Conservation (phyloP, 2,329 filamentous ascomycete species). For the Gaeumannomyces tritici region DNA sequence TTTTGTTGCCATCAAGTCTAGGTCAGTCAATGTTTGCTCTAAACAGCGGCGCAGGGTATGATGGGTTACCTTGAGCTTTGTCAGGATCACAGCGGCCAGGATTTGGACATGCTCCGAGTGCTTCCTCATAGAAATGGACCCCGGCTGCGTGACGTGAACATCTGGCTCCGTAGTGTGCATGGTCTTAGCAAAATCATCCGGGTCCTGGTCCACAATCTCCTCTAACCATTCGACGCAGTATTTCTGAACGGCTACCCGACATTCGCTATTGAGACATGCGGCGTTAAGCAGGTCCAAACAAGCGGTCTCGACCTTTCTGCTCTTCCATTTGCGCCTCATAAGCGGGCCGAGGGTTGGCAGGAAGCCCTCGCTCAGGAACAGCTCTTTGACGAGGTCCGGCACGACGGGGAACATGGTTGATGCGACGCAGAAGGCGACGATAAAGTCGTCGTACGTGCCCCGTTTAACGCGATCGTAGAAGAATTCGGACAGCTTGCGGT, state of each 20-base stretch:
- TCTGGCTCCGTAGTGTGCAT: constrained; percentile 41
- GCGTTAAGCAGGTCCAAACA: constrained; percentile 85
- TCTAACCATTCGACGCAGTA: constrained; percentile 83
- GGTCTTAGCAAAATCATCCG: constrained; percentile 40
- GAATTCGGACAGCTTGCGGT: constrained; percentile 61
- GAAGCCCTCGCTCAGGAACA: constrained; percentile 88
- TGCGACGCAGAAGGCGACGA: constrained; percentile 88
- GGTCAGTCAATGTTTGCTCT: constrained; percentile 35
- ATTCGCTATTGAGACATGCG: constrained; percentile 76
- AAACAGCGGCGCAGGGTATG: not conserved
- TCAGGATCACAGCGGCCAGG: constrained; percentile 64
- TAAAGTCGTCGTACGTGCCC: constrained; percentile 77
- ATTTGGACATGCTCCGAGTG: constrained; percentile 55
- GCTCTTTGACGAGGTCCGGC: constrained; percentile 60
- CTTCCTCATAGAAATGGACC: constrained; percentile 48
- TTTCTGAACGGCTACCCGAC: constrained; percentile 74
- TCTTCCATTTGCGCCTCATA: constrained; percentile 74
- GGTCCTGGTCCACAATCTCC: constrained; percentile 67
- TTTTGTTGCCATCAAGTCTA: constrained; percentile 16
- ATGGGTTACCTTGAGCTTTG: constrained; percentile 59
- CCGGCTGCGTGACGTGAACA: constrained; percentile 39
- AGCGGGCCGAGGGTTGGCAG: constrained; percentile 65
- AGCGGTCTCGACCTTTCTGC: constrained; percentile 74
- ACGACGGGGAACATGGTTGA: constrained; percentile 80
- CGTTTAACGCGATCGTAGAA: constrained; percentile 63